Evolutionary conservation across 495 filamentous ascomycete genomes (phyloP).

Genomic region (Neurospora sp.): DNA sequence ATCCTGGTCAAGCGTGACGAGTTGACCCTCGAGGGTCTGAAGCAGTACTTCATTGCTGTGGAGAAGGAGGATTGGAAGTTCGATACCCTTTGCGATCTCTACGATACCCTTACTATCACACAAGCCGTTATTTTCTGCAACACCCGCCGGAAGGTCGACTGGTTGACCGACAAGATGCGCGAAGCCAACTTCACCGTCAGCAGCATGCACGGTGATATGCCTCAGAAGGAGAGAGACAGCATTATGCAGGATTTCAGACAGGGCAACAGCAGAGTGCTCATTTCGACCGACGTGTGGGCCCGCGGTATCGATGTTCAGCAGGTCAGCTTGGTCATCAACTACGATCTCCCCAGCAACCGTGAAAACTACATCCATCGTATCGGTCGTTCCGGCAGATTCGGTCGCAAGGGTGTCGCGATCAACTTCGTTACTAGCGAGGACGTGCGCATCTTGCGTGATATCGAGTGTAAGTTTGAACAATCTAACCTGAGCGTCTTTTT

Average conservation of each 20-base stretch:
- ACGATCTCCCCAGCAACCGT: slow-evolving; percentile 95
- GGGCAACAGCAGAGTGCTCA: slow-evolving; percentile 93
- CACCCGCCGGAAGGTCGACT: slow-evolving; percentile 98
- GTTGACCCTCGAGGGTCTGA: slow-evolving; percentile 96
- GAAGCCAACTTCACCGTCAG: slow-evolving; percentile 98
- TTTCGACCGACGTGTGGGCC: slow-evolving; percentile 92
- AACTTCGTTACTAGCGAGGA: slow-evolving; percentile 99
- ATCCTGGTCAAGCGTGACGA: slow-evolving; percentile 99
- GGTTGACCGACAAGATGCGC: slow-evolving; percentile 98
- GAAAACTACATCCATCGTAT: slow-evolving; percentile 99
- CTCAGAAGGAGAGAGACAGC: slow-evolving; percentile 89
- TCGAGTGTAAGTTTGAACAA: slow-evolving; percentile 49
- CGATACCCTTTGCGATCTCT: slow-evolving; percentile 95
- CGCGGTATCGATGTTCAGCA: slow-evolving; percentile 99
- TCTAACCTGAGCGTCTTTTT: background rate
- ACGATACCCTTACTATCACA: slow-evolving; percentile 98
- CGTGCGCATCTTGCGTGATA: slow-evolving; percentile 98
- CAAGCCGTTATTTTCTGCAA: slow-evolving; percentile 99
- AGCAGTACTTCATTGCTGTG: slow-evolving; percentile 99
- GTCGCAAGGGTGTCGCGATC: slow-evolving; percentile 99
- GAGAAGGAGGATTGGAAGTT: slow-evolving; percentile 99
- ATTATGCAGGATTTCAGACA: slow-evolving; percentile 99
- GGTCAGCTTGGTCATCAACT: slow-evolving; percentile 99
- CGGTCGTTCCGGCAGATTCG: slow-evolving; percentile 97
- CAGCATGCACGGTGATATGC: slow-evolving; percentile 99